Evolutionary conservation across 192 early-diverging fungal genomes (phyloP), one percentile per base, ranked within the genome.

Genomic region (Spinellus fusiger): DNA sequence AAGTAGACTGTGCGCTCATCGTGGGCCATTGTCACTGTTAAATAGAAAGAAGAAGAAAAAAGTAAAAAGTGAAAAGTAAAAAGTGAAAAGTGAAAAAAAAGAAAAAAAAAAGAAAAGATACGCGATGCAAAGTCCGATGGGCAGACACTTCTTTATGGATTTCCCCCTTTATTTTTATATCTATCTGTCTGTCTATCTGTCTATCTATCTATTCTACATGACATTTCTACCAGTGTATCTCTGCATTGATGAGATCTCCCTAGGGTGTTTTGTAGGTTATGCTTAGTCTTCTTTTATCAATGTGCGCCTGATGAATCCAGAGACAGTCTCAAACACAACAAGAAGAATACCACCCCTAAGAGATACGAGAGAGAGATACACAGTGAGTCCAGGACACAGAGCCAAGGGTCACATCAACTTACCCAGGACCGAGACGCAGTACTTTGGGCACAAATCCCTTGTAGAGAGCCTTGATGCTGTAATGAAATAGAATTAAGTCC

Each of bases 371-470:
- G 35, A 37, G 35, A 37, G 13, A 37, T 5, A 37, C 13, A 37
- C 5, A 13, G 13, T 37, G 13, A 37, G 13, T 9, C 13, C 5
- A 37, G 18, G 18, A 3, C 10, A 44, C 3, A 44, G 15, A 12
- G 40, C 40, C 13, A n/a, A 44, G 13, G 40, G 15, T 44, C 1
- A n/a, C n/a, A 18, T 44, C 13, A 2, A 55, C 66, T 68, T 61
- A 68, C 66, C 69, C 95, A 33, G 95, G 95, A 20, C 95, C 95
- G 32, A 98, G 76, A 74, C 95, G 82, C 58, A 98, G 82, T 32
- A 96, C 93, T 77, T 98, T 98, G 31, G 95, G 93, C 29, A 91
- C 77, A 63, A 96, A 94, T 29, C 95, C 94, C 79, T 95, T 96
- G 85, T 98, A 98, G 12, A 98, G 73, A 5, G 94, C 88, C 28